Evolutionary conservation across 345 rosid genomes (phyloP).

Genomic region (Eucalyptus camaldulensis): DNA sequence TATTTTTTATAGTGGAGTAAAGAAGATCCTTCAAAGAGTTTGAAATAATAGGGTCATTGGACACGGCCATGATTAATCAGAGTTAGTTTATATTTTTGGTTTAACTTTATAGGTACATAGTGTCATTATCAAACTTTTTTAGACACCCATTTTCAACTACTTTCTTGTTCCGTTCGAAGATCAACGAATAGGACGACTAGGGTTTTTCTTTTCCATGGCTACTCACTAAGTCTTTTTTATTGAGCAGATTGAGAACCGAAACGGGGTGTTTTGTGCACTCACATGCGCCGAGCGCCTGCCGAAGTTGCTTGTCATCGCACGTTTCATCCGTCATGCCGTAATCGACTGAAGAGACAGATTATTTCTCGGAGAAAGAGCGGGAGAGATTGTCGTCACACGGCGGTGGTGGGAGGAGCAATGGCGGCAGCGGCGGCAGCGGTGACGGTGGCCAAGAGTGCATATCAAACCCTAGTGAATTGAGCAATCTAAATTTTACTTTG

Average conservation of each 20-base stretch:
- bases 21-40: background rate
- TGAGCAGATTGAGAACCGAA: background rate
- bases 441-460: background rate
- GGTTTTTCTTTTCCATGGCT: background rate
- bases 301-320: background rate
- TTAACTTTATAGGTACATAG: background rate
- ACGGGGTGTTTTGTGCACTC: background rate
- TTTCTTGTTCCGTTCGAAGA: background rate
- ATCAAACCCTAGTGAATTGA: background rate
- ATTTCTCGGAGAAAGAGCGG: background rate
- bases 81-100: background rate
- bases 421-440: rapidly evolving
- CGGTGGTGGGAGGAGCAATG: background rate
- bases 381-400: background rate
- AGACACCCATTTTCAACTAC: background rate
- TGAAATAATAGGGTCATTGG: background rate
- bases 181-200: background rate
- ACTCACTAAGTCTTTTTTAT: background rate
- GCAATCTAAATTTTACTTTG: background rate
- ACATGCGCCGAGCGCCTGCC: background rate
- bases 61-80: background rate
- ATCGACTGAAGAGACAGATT: background rate
- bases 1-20: background rate
- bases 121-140: background rate
- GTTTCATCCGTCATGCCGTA: background rate